Base-by-base conservation (phyloP, 257 asterid genomes). In the Penstemon davidsonii region DNA sequence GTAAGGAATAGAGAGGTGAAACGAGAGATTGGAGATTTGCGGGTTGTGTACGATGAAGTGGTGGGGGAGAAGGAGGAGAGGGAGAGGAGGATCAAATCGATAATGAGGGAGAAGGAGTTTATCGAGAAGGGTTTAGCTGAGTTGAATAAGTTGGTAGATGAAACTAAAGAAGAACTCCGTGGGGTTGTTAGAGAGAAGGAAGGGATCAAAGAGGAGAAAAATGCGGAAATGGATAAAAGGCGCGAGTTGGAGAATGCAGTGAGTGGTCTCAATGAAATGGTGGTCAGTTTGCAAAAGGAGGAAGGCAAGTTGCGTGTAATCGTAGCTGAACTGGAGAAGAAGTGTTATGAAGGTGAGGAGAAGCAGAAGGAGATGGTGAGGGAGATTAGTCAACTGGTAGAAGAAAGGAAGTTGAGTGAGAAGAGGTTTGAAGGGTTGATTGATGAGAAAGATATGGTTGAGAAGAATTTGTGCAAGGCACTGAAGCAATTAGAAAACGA, bases 321-420 rank as follows among this genome's bases (percentile, higher is more conserved):
- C 73, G 71, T 84, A 69, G 80, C 77, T 0, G 87, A 83, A 64
- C 79, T 89, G 79, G 98, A 92, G 86, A 80, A 66, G 77, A 85
- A 70, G 73, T 70, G 78, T 45, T 49, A 42, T 36, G 87, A 77
- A 13, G 79, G 84, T n/a, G 82, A 56, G 70, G 85, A 76, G 82
- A 88, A 70, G 79, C 85, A 78, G 68, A 79, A 54, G 66, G 89
- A 76, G 67, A 78, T 83, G 92, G 73, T 37, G 58, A 76, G 64
- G 72, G 74, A 77, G 79, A 78, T 87, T 53, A 69, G 57, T 67
- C 82, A 68, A 12, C 62, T 88, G 69, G 70, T 79, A 47, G 73
- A 55, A 33, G 96, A 78, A 76, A 80, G 46, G 67, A 78, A 73
- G 64, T 73, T 64, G 80, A 68, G 46, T 68, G 85, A 80, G 76